phyloP scores from a whole-genome alignment of 2,329 filamentous ascomycete genomes.

The Sarocladium kiliense region DNA sequence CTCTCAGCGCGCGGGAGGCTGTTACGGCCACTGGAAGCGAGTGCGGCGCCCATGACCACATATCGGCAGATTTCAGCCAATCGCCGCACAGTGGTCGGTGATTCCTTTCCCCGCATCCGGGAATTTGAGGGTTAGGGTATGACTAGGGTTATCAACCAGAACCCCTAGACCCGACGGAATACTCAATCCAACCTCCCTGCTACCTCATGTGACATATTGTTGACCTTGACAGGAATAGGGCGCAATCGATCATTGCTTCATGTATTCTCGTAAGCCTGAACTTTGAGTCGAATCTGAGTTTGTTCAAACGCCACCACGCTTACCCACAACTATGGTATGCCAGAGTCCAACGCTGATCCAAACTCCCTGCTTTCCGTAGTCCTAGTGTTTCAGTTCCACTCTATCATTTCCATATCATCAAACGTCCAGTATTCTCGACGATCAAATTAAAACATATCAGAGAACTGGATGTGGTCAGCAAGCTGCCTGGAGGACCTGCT shows the following conservation, averaged over 20 bases:
- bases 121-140: background rate
- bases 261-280: too few species aligned
- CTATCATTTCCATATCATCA: too few species aligned
- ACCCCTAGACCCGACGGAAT: background rate
- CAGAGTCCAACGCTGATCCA: too few species aligned
- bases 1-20: background rate
- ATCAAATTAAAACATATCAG: background rate
- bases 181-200: too few species aligned
- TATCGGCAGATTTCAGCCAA: constrained; percentile 1
- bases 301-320: too few species aligned
- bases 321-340: too few species aligned
- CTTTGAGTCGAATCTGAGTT: too few species aligned
- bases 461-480: background rate
- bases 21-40: background rate
- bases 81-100: background rate
- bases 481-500: constrained; percentile 23
- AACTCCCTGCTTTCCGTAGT: too few species aligned
- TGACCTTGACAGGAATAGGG: too few species aligned
- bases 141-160: background rate
- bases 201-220: too few species aligned
- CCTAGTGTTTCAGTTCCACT: too few species aligned
- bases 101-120: background rate
- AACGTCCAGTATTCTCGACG: background rate
- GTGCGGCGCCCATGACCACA: constrained; percentile 4
- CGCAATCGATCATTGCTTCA: too few species aligned